A percentile compares a stretch with the other conserved stretches of the same genome.
These are phyloP conservation scores for Ustilago esculenta DNA, from an alignment of 1,284 basidiomycete genomes.

Conservation along the genomic window DNA sequence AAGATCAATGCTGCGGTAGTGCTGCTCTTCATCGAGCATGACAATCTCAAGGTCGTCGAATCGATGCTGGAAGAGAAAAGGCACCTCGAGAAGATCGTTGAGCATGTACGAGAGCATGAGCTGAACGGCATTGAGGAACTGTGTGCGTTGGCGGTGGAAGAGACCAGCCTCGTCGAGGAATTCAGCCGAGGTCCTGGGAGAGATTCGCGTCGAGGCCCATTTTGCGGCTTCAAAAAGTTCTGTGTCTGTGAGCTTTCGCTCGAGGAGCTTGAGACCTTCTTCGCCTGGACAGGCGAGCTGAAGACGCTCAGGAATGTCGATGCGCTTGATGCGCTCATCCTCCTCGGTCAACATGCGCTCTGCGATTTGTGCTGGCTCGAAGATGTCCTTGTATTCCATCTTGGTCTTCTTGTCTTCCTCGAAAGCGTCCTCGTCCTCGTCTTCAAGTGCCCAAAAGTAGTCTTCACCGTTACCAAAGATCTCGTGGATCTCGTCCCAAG, in stretches of 20 bases:
- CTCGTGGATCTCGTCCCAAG: slow-evolving; percentile 95
- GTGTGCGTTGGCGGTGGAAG: slow-evolving; percentile 74
- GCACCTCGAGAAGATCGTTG: slow-evolving; percentile 86
- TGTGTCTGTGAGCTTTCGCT: slow-evolving; percentile 73
- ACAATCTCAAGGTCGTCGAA: slow-evolving; percentile 87
- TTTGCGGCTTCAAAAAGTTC: slow-evolving; percentile 83
- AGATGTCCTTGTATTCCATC: slow-evolving; percentile 87
- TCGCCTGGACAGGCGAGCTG: slow-evolving; percentile 79
- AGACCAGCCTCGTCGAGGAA: slow-evolving; percentile 73
- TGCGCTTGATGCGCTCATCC: slow-evolving; percentile 85
- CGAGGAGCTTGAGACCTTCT: slow-evolving; percentile 72
- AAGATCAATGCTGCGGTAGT: slow-evolving; percentile 48
- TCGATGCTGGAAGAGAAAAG: slow-evolving; percentile 93
- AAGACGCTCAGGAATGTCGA: slow-evolving; percentile 95
- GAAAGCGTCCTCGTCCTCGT: slow-evolving; percentile 49
- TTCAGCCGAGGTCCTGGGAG: slow-evolving; percentile 71
- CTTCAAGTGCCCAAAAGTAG: slow-evolving; percentile 93
- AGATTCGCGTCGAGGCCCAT: slow-evolving; percentile 88
- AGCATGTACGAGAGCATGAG: slow-evolving; percentile 85
- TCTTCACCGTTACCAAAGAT: slow-evolving; percentile 97
- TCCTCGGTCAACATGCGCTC: slow-evolving; percentile 90
- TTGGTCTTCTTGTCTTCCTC: slow-evolving; percentile 69
- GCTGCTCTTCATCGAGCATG: slow-evolving; percentile 38
- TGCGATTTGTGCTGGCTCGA: slow-evolving; percentile 96
- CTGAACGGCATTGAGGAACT: slow-evolving; percentile 82